A percentile compares a stretch with the other conserved stretches of the same genome.
These are phyloP conservation scores for Clarireedia monteithiana DNA, from an alignment of 2,329 filamentous ascomycete species.

Conservation along the genomic window DNA sequence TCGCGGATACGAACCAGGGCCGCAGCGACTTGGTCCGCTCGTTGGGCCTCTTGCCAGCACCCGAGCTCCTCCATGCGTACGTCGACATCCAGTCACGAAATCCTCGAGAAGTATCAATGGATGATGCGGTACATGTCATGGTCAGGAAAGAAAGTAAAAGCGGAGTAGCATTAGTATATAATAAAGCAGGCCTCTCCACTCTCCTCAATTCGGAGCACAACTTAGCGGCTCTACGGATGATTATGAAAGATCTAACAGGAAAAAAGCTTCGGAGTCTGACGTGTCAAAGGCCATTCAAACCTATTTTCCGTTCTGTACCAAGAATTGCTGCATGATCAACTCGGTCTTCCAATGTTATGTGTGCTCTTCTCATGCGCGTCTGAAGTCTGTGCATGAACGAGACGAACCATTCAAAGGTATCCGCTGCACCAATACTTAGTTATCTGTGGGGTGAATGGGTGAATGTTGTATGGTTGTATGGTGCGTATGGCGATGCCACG, in stretches of 20 bases:
- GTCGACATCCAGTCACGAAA: slow-evolving; percentile 24
- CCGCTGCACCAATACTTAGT: slow-evolving; percentile 10
- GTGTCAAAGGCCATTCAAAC: slow-evolving; percentile 19
- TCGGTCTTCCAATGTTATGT: neutral
- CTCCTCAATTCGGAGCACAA: neutral
- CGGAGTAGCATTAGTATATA: neutral
- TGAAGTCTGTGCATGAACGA: slow-evolving; percentile 1
- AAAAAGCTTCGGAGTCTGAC: slow-evolving; percentile 22
- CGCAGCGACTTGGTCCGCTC: slow-evolving; percentile 40
- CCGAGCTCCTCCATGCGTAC: slow-evolving; percentile 31
- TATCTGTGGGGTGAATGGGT: slow-evolving; percentile 1
- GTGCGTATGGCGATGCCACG: slow-evolving; percentile 19
- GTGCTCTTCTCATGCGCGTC: neutral
- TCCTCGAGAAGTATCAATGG: neutral
- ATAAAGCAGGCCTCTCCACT: neutral
- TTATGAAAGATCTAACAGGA: slow-evolving; percentile 12
- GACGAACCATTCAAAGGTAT: slow-evolving; percentile 17
- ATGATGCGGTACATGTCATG: neutral
- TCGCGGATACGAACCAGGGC: slow-evolving; percentile 43
- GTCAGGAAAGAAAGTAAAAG: neutral
- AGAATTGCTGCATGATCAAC: slow-evolving; percentile 5
- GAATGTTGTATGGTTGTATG: neutral
- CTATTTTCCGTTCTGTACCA: slow-evolving; percentile 21
- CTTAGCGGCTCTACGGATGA: slow-evolving; percentile 19
- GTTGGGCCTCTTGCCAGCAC: slow-evolving; percentile 47